Percentiles rank a stretch among this genome's conserved stretches.
Conservation (phyloP, 768 basidiomycete species). For the Nidula microcarpa region DNA sequence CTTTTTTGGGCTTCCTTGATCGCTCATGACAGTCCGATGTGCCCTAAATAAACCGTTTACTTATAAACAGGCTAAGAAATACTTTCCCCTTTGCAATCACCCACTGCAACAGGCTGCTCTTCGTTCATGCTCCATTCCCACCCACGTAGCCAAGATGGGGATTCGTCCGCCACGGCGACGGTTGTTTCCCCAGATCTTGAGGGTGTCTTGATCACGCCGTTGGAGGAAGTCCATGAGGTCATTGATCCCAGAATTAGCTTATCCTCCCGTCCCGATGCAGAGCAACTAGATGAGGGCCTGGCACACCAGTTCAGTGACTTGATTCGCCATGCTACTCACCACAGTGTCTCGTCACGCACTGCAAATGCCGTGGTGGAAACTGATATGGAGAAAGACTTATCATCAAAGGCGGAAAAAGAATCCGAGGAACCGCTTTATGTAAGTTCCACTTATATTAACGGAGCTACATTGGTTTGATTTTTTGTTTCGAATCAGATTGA, state of each 20-base stretch:
- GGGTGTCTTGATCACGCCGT: conserved; percentile 20
- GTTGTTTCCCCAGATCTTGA: conserved; percentile 11
- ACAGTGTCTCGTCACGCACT: neutral
- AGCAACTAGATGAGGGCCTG: conserved; percentile 28
- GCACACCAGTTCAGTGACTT: conserved; percentile 24
- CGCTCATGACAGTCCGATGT: too few species aligned
- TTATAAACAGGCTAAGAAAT: too few species aligned
- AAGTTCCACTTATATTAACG: neutral
- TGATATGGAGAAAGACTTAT: neutral
- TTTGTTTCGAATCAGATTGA: conserved; percentile 17
- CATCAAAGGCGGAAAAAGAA: neutral
- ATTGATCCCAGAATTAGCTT: conserved; percentile 35
- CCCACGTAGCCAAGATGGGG: conserved; percentile 1
- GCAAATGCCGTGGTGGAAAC: neutral
- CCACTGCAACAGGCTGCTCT: too few species aligned
- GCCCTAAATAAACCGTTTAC: too few species aligned
- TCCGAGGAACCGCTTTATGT: conserved; percentile 14
- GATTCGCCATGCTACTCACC: conserved; percentile 16
- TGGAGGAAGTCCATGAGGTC: conserved; percentile 25
- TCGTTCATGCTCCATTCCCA: too few species aligned
- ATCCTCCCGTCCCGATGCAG: conserved; percentile 21
- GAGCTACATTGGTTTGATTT: neutral
- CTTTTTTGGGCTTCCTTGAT: too few species aligned
- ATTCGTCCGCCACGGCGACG: conserved; percentile 15
- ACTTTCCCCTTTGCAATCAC: too few species aligned